Base-by-base conservation (phyloP, 2,329 filamentous ascomycete genomes). In the Metarhizium guizhouense region DNA sequence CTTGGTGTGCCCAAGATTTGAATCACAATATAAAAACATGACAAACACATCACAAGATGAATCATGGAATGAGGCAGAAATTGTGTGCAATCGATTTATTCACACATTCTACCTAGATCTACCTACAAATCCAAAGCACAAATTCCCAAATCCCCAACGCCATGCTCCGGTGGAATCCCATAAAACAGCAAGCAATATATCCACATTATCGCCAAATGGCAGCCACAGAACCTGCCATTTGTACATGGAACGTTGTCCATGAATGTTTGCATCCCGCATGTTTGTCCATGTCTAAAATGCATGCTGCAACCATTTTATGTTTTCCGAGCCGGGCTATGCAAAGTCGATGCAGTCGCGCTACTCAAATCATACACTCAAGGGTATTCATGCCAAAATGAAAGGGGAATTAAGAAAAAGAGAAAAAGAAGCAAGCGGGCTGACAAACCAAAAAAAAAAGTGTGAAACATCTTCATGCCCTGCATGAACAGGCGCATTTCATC, bases 281-380 rank as follows among this genome's bases (percentile, higher is more conserved):
- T 11, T 11, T 30, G 8, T 54, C 16, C 30, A 54, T 50, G 53
- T 55, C 50, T 16, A 52, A 47, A 56, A 52, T 48, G 47, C 50
- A 53, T 56, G 51, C 47, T 54, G 47, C 43, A 52, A 55, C 48
- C 18, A 34, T 43, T 29, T 51, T 8, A 16, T 48, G 51, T 52
- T 60, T 57, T 52, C 55, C 56, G 59, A 55, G 55, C 56, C 57
- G 48, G 42, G 53, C 53, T 60, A 62, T 62, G 60, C 61, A 62
- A 63, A 43, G 18, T 51, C 34, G 40, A 60, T 60, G 56, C 57
- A 58, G 56, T 60, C 55, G 58, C 57, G 38, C 32, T 57, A 54
- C 47, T 51, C 34, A 58, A 58, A 61, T 63, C 55, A 54, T 57
- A 59, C 59, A 60, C 36, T 54, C 47, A 40, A 49, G 42, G 54